Conservation (phyloP, 1,284 basidiomycete genomes). For the Ceratobasidium sp. region DNA sequence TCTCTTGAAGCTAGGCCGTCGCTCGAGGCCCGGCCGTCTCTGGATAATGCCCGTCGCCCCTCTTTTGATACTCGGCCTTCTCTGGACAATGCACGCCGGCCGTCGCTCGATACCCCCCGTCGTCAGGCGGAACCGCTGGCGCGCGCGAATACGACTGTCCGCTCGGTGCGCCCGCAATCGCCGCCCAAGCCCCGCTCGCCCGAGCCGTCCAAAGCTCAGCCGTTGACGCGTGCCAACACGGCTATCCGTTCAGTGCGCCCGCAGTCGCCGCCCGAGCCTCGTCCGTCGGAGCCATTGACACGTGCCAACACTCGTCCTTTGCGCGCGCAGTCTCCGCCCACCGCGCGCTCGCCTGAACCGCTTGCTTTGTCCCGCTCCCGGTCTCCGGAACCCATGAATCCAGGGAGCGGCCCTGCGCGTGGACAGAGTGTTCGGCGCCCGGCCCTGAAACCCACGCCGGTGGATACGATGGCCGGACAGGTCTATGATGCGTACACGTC, state of each 20-base stretch:
- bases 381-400: neutral
- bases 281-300: neutral
- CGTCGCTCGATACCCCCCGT: neutral
- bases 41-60: neutral
- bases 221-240: conserved; percentile 62
- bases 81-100: neutral
- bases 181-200: conserved; percentile 2
- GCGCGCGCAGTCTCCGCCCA: neutral
- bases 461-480: conserved; percentile 72
- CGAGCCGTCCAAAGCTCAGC: too few relatives aligned
- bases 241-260: conserved; percentile 65
- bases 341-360: conserved; percentile 4
- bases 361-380: neutral
- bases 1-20: too few relatives aligned
- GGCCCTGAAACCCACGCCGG: conserved; percentile 5
- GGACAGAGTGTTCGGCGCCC: conserved; percentile 29
- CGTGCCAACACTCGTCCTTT: neutral
- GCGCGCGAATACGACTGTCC: conserved; percentile 72
- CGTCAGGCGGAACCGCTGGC: neutral
- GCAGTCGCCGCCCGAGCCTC: conserved; percentile 30
- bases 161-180: conserved; percentile 60
- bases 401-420: neutral
- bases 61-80: neutral
- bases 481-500: conserved; percentile 59
- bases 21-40: neutral